Evolutionary conservation across 2,329 filamentous ascomycete species (phyloP).

Genomic region (Clonostachys sp.): DNA sequence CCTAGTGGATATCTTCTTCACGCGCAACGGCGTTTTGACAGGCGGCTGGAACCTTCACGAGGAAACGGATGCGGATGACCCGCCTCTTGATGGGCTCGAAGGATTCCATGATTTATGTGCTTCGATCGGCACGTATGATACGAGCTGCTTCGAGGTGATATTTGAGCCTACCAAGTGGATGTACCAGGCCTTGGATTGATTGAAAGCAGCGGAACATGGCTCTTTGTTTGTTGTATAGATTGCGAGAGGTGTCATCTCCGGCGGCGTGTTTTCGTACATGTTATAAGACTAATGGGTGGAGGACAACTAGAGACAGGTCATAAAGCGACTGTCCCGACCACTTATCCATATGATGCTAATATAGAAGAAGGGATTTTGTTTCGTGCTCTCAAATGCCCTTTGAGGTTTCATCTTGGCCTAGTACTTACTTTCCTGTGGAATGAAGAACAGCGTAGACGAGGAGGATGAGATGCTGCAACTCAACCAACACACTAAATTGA

Average conservation of each 20-base stretch:
- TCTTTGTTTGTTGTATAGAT: not conserved
- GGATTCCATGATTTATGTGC: conserved; percentile 68
- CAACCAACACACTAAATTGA: no score
- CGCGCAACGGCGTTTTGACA: conserved; percentile 54
- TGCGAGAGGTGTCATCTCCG: conserved; percentile 39
- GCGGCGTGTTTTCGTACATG: conserved; percentile 63
- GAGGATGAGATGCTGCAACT: no score
- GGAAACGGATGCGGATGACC: conserved; percentile 61
- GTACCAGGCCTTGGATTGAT: conserved; percentile 25
- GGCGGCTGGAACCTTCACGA: conserved; percentile 72
- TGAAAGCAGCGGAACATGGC: not conserved
- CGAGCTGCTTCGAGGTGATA: conserved; percentile 63
- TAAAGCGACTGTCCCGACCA: not conserved
- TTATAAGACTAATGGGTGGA: conserved; percentile 20
- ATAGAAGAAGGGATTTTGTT: no score
- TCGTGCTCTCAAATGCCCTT: no score
- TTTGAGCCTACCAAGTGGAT: conserved; percentile 57
- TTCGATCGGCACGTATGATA: conserved; percentile 66
- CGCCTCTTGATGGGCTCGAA: conserved; percentile 62
- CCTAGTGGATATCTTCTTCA: conserved; percentile 56
- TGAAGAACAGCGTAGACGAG: no score
- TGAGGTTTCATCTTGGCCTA: no score
- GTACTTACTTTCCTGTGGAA: no score
- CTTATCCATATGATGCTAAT: no score
- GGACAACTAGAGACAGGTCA: conserved; percentile 3